A percentile compares a stretch with the other conserved stretches of the same genome.
Conservation (phyloP, 2,329 filamentous ascomycete species). For the Hypoxylon sp. region DNA sequence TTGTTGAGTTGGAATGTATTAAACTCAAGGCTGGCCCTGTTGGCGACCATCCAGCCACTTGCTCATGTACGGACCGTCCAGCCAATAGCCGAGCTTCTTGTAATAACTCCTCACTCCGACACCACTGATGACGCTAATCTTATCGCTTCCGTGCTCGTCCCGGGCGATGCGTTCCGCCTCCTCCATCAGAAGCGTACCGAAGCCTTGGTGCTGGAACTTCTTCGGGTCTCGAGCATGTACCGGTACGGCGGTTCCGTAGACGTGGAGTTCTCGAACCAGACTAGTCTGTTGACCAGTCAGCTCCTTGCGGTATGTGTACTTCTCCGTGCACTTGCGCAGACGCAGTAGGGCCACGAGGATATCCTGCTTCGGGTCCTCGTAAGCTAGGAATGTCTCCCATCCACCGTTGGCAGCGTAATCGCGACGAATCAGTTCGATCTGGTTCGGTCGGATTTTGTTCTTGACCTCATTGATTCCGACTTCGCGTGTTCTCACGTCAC, state of each 20-base stretch:
- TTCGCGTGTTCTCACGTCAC: conserved; percentile 94
- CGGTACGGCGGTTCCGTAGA: conserved; percentile 97
- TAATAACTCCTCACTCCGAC: conserved; percentile 98
- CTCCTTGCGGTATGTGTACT: conserved; percentile 92
- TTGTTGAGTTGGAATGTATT: neutral
- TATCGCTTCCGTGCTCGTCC: conserved; percentile 91
- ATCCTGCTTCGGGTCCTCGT: conserved; percentile 98
- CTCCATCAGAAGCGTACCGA: conserved; percentile 96
- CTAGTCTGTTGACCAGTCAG: conserved; percentile 88
- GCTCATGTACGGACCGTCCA: conserved; percentile 90
- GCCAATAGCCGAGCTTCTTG: conserved; percentile 88
- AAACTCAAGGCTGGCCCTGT: conserved; percentile 31
- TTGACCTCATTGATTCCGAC: conserved; percentile 99
- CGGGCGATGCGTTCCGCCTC: conserved; percentile 95
- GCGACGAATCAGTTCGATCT: conserved; percentile 92
- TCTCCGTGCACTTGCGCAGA: conserved; percentile 88
- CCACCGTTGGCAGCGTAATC: conserved; percentile 96
- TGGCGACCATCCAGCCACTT: conserved; percentile 69
- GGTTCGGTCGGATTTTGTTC: conserved; percentile 95
- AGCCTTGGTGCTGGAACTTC: conserved; percentile 99
- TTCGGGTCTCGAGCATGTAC: conserved; percentile 93
- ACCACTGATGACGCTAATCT: conserved; percentile 98
- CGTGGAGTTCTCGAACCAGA: conserved; percentile 92
- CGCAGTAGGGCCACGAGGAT: conserved; percentile 93
- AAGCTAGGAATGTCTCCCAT: conserved; percentile 98